Percentiles rank a stretch among this genome's conserved stretches.
Conservation (phyloP, 2,329 filamentous ascomycete genomes). For the Ophiostoma triangulosporum region DNA sequence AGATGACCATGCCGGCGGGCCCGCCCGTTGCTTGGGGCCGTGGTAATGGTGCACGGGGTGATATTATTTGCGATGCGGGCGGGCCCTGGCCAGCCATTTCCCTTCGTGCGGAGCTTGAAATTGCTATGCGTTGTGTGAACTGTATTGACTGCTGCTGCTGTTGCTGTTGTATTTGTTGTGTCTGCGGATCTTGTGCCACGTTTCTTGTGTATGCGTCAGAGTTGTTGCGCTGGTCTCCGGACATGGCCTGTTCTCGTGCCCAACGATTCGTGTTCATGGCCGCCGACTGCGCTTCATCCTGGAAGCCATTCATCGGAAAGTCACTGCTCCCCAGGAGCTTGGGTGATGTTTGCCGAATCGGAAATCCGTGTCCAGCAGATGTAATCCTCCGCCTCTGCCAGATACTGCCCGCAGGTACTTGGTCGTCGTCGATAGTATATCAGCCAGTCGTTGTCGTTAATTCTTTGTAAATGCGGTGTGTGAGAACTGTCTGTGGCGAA, state of each 20-base stretch:
- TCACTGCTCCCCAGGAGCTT: conserved; percentile 14
- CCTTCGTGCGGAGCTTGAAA: background rate
- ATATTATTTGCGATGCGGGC: conserved; percentile 14
- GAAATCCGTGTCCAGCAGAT: conserved; percentile 2
- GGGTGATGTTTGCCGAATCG: background rate
- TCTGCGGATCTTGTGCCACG: background rate
- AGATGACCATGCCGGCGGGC: conserved; percentile 25
- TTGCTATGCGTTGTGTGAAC: background rate
- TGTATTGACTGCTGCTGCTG: conserved; percentile 1
- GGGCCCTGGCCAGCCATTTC: conserved; percentile 5
- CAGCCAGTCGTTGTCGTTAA: background rate
- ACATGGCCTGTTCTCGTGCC: conserved; percentile 39
- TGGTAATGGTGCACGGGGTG: conserved; percentile 16
- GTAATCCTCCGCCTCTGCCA: conserved; percentile 10
- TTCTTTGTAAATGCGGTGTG: background rate
- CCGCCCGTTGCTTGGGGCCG: conserved; percentile 16
- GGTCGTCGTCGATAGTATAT: background rate
- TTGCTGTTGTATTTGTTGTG: background rate
- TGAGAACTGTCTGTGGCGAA: background rate
- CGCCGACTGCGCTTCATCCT: conserved; percentile 38
- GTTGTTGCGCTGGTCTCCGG: conserved; percentile 23
- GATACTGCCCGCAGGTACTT: background rate
- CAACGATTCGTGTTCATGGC: conserved; percentile 35
- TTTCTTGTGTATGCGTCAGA: conserved; percentile 15
- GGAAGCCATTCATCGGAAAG: conserved; percentile 39